phyloP scores from a whole-genome alignment of 1,139 yeast genomes.

The Geotrichum siamense region DNA sequence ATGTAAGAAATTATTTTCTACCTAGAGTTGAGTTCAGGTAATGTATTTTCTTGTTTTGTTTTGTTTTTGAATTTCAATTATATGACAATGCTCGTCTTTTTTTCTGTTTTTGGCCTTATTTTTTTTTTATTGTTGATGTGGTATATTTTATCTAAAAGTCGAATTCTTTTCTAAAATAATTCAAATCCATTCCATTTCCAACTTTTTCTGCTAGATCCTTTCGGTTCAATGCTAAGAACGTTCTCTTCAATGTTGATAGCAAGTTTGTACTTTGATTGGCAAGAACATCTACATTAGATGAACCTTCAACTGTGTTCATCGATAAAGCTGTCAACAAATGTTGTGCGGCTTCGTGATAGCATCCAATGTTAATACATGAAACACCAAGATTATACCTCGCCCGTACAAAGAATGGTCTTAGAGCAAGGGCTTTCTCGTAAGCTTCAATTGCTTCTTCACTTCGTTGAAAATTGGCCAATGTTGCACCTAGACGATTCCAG shows the following conservation, averaged over 20 bases:
- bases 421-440: conserved; percentile 75
- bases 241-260: conserved; percentile 81
- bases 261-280: conserved; percentile 72
- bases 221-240: conserved; percentile 90
- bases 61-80: too few relatives aligned
- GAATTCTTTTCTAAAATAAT: conserved; percentile 71
- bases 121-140: too few relatives aligned
- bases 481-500: conserved; percentile 96
- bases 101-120: too few relatives aligned
- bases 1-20: too few relatives aligned
- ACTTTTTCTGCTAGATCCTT: conserved; percentile 79
- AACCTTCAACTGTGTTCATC: conserved; percentile 75
- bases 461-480: conserved; percentile 83
- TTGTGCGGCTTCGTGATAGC: conserved; percentile 93
- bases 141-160: conserved; percentile 52
- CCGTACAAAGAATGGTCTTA: conserved; percentile 91
- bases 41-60: too few relatives aligned
- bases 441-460: conserved; percentile 96
- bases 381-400: conserved; percentile 94
- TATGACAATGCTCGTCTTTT: too few relatives aligned
- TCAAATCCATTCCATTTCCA: conserved; percentile 74
- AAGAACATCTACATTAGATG: conserved; percentile 37
- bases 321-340: conserved; percentile 83
- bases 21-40: too few relatives aligned
- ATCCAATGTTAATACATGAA: conserved; percentile 90